Base-by-base conservation (phyloP, 169 alveolate species). In the Eimeria sp. region DNA sequence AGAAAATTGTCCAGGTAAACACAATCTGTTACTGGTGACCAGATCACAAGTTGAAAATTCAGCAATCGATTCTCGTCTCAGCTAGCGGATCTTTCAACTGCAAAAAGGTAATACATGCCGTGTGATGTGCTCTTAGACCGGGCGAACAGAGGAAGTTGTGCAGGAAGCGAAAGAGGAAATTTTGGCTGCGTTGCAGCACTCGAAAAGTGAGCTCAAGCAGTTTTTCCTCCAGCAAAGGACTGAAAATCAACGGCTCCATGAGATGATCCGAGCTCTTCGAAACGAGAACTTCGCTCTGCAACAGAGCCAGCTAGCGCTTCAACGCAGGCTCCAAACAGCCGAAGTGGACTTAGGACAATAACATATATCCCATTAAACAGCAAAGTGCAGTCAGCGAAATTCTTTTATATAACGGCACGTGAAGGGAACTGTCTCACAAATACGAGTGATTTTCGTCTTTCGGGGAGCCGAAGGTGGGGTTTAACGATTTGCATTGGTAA, bases 261-360 rank as follows among this genome's bases (percentile, higher is more conserved):
- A 95, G 52, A 87, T 85, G 87, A 74, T 95, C 64, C 91, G 93
- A 9, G 93, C 97, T 11, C 91, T 95, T 30, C 89, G 97, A 58
- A 88, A 95, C 87, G 97, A 95, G 68, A 95, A 95, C 43, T 91
- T 91, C 66, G 74, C 91, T 37, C 80, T 95, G n/a, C 97, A 95
- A 16, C 97, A 95, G 80, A 85, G 88, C 80, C 95, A 85, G 56
- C 95, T 95, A 13, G 95, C 93, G 43, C 91, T 95, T 25, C 97
- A 95, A 76, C 90, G 95, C 60, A 71, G 97, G 33, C 91, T 95
- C 33, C 97, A 95, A 52, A 85, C 93, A 37, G 82, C 88, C n/a
- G 97, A 95, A 74, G 97, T 87, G 49, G 97, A 95, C 60, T 43
- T 95, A 43, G 97, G 97, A n/a, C 97, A 95, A 68, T 95, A 74